These are phyloP conservation scores for Sphaerosporella brunnea DNA, from an alignment of 495 filamentous ascomycete species.

Conservation along the genomic window DNA sequence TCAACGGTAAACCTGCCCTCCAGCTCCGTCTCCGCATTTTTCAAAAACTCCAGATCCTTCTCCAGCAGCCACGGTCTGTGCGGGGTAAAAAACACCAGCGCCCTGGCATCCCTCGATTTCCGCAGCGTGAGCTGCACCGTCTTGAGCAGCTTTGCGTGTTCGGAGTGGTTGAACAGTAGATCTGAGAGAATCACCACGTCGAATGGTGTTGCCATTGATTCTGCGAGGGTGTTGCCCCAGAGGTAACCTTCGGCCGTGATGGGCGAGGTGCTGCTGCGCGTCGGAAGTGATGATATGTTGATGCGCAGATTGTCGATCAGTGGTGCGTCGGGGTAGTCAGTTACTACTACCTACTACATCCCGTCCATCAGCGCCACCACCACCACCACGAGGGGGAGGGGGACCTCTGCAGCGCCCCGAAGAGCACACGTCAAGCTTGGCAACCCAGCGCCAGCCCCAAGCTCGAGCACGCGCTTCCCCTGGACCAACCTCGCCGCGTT, in stretches of 20 bases:
- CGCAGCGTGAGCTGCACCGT: conserved; percentile 49
- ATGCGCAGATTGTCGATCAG: conserved; percentile 54
- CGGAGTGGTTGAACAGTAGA: conserved; percentile 71
- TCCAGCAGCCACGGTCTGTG: conserved; percentile 79
- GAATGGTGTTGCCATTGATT: conserved; percentile 32
- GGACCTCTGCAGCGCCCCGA: conserved; percentile 39
- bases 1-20: conserved; percentile 51
- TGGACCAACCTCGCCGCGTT: conserved; percentile 37
- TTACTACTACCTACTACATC: conserved; percentile 48
- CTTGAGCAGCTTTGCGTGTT: conserved; percentile 57
- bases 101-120: conserved; percentile 36
- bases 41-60: conserved; percentile 74
- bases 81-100: conserved; percentile 80
- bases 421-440: conserved; percentile 60
- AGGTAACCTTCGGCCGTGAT: conserved; percentile 45
- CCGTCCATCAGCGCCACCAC: neutral
- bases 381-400: neutral
- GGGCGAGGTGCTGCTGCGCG: conserved; percentile 23
- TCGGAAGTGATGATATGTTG: conserved; percentile 43
- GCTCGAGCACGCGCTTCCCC: conserved; percentile 56
- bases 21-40: conserved; percentile 46
- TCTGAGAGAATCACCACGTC: conserved; percentile 75
- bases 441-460: conserved; percentile 76
- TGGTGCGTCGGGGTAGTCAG: conserved; percentile 74
- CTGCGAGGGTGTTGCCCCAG: conserved; percentile 45